Percentiles rank a stretch among this genome's conserved stretches.
Evolutionary conservation across 2,329 filamentous ascomycete genomes (phyloP).

Genomic region (Botrytis deweyae): DNA sequence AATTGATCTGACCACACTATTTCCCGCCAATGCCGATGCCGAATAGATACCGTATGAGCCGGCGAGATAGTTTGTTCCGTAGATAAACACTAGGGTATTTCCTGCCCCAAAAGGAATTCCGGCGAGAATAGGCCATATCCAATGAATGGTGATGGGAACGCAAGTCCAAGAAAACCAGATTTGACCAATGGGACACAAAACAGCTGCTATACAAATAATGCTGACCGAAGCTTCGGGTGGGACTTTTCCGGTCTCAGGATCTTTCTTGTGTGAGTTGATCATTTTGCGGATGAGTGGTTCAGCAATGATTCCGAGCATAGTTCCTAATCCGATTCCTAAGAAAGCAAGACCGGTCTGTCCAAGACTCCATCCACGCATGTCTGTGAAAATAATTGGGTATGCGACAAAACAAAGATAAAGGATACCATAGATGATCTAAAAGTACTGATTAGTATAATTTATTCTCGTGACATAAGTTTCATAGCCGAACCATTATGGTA

Average conservation of each 20-base stretch:
- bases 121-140: slow-evolving; percentile 75
- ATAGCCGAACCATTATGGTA: not conserved
- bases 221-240: slow-evolving; percentile 79
- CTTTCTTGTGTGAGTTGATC: slow-evolving; percentile 73
- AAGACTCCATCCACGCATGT: slow-evolving; percentile 72
- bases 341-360: slow-evolving; percentile 77
- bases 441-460: not conserved
- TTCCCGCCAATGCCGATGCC: slow-evolving; percentile 76
- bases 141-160: slow-evolving; percentile 73
- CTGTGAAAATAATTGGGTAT: slow-evolving; percentile 79
- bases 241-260: slow-evolving; percentile 71
- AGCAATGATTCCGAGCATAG: slow-evolving; percentile 57
- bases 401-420: slow-evolving; percentile 89
- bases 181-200: slow-evolving; percentile 74
- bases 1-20: slow-evolving; percentile 69
- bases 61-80: slow-evolving; percentile 76
- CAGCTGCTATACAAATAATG: slow-evolving; percentile 73
- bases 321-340: slow-evolving; percentile 66
- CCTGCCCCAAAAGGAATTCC: slow-evolving; percentile 78
- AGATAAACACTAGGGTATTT: slow-evolving; percentile 79
- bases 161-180: slow-evolving; percentile 89
- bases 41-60: slow-evolving; percentile 79
- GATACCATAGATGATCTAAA: slow-evolving; percentile 72
- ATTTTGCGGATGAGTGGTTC: slow-evolving; percentile 74
- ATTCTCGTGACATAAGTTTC: not conserved